phyloP scores from a whole-genome alignment of 139 green algal species.

The Tetraselmis striata region DNA sequence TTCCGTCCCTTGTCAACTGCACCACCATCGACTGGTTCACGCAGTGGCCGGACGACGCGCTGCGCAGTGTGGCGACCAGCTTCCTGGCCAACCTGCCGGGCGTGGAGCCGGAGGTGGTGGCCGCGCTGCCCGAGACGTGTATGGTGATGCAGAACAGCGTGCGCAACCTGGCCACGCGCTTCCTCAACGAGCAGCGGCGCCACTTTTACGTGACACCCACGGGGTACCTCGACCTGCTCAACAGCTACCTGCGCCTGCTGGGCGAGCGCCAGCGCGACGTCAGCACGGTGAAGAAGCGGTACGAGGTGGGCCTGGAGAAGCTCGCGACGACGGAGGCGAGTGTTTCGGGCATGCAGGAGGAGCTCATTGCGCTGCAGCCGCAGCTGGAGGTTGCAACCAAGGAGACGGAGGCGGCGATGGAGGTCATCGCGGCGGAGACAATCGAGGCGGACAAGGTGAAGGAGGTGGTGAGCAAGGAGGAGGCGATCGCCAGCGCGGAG shows the following conservation, averaged over 20 bases:
- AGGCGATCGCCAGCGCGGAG: conserved; percentile 14
- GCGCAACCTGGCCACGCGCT: conserved; percentile 20
- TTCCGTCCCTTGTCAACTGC: conserved; percentile 75
- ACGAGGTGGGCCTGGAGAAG: conserved; percentile 32
- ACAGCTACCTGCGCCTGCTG: conserved; percentile 27
- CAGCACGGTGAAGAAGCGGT: conserved; percentile 18
- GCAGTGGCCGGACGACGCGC: conserved; percentile 33
- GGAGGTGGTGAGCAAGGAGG: conserved; percentile 23
- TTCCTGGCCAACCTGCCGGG: conserved; percentile 25
- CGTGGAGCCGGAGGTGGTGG: conserved; percentile 7
- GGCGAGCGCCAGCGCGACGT: conserved; percentile 17
- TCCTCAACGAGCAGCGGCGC: conserved; percentile 30
- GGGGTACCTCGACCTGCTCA: conserved; percentile 56
- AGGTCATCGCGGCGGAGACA: conserved; percentile 39
- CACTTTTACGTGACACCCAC: conserved; percentile 65
- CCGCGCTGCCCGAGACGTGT: conserved; percentile 12
- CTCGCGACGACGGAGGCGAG: conserved; percentile 14
- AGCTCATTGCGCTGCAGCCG: conserved; percentile 29
- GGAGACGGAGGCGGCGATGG: conserved; percentile 35
- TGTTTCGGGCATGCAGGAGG: conserved; percentile 24
- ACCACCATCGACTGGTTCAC: conserved; percentile 72
- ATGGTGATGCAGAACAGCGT: conserved; percentile 30
- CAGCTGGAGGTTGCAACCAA: conserved; percentile 37
- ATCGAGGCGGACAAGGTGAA: conserved; percentile 38
- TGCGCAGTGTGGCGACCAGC: conserved; percentile 27